Conservation (phyloP, 164 flowering plant species). For the Aristolochia californica region DNA sequence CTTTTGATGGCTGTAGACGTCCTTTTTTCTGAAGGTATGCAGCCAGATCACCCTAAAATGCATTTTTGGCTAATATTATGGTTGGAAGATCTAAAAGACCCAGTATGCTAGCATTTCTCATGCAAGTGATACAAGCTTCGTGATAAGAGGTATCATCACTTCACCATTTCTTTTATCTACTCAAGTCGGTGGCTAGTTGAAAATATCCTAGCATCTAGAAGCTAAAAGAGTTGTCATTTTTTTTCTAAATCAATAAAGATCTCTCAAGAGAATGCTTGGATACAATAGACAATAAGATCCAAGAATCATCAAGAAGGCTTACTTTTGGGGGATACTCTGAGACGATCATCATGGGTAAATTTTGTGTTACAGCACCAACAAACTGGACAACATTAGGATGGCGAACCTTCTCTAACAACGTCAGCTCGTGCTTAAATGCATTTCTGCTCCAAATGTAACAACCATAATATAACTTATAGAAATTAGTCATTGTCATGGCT, state of each 20-base stretch:
- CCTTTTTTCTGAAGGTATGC: constrained; percentile 82
- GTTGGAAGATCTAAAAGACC: neutral
- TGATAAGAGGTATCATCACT: neutral
- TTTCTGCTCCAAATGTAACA: constrained; percentile 30
- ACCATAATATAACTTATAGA: too few species aligned
- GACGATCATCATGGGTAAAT: constrained; percentile 95
- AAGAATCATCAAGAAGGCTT: constrained; percentile 10
- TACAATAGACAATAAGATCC: too few species aligned
- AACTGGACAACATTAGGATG: constrained; percentile 97
- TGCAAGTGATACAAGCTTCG: neutral
- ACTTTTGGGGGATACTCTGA: constrained; percentile 80
- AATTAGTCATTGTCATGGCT: neutral
- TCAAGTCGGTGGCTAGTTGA: neutral
- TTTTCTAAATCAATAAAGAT: too few species aligned
- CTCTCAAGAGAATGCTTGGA: too few species aligned
- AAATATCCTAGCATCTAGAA: too few species aligned
- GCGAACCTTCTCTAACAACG: constrained; percentile 66
- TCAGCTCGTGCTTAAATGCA: constrained; percentile 66
- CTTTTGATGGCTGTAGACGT: constrained; percentile 75
- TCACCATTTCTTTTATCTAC: neutral
- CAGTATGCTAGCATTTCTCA: neutral
- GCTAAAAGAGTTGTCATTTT: too few species aligned
- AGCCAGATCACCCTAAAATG: constrained; percentile 78
- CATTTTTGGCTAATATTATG: neutral
- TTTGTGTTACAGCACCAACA: constrained; percentile 99